phyloP scores from a whole-genome alignment of 345 rosid species.

The Microthlaspi erraticum region DNA sequence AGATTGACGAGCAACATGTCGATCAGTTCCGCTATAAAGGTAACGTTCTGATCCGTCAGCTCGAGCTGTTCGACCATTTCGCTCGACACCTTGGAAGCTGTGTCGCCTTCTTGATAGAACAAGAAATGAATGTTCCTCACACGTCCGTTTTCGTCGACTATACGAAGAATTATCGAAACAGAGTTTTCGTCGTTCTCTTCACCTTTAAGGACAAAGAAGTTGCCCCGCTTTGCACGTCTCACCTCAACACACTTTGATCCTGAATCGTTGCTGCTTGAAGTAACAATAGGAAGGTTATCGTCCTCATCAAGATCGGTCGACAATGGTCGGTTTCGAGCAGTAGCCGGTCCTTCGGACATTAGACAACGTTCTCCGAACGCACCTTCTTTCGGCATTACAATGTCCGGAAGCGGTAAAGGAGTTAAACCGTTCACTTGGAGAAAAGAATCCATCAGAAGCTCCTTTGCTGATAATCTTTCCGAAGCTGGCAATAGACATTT shows the following conservation, averaged over 20 bases:
- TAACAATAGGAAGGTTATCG: conserved; percentile 60
- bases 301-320: conserved; percentile 65
- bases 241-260: conserved; percentile 59
- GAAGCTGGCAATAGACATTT: conserved; percentile 85
- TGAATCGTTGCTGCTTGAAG: conserved; percentile 47
- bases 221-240: conserved; percentile 62
- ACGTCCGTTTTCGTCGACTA: conserved; percentile 69
- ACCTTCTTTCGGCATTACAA: conserved; percentile 67
- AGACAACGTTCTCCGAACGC: conserved; percentile 78
- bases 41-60: conserved; percentile 69
- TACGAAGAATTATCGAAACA: conserved; percentile 72
- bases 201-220: conserved; percentile 69
- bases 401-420: conserved; percentile 66
- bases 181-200: conserved; percentile 72
- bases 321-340: conserved; percentile 45
- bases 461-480: conserved; percentile 76
- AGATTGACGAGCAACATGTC: conserved; percentile 69
- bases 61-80: conserved; percentile 97
- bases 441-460: conserved; percentile 76
- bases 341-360: conserved; percentile 77
- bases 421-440: conserved; percentile 62
- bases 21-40: conserved; percentile 77
- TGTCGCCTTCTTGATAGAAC: conserved; percentile 80
- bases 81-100: conserved; percentile 75
- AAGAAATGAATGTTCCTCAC: conserved; percentile 81